Percentiles rank a stretch among this genome's conserved stretches.
phyloP scores from a whole-genome alignment of 1,284 basidiomycete genomes.

The Tilletia caries region DNA sequence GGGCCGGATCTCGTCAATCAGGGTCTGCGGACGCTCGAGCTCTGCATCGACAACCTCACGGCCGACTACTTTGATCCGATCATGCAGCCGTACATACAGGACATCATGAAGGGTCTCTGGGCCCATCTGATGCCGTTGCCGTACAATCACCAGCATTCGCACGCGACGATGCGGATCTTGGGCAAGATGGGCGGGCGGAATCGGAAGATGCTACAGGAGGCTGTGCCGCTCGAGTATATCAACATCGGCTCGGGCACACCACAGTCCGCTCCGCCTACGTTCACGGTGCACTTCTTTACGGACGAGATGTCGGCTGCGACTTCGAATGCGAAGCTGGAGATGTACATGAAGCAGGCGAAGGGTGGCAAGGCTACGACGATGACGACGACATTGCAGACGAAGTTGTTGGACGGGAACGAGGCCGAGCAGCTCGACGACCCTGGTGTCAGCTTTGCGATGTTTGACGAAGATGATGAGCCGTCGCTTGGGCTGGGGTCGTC shows the following conservation, averaged over 20 bases:
- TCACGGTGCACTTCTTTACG: constrained; percentile 28
- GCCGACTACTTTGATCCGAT: constrained; percentile 98
- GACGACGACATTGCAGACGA: background rate
- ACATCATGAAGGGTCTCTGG: constrained; percentile 80
- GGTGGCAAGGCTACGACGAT: background rate
- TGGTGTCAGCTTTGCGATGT: constrained; percentile 9
- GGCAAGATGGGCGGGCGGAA: constrained; percentile 97
- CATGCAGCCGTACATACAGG: constrained; percentile 70
- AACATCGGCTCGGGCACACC: constrained; percentile 4
- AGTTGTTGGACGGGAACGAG: constrained; percentile 20
- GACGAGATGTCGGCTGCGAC: constrained; percentile 5
- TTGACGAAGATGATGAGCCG: background rate
- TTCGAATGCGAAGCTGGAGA: background rate
- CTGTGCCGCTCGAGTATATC: constrained; percentile 70
- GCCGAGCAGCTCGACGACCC: constrained; percentile 8
- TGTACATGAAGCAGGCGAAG: background rate
- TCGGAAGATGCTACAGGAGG: constrained; percentile 72
- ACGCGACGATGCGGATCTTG: constrained; percentile 91
- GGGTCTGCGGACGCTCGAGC: constrained; percentile 89
- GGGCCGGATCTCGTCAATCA: constrained; percentile 84
- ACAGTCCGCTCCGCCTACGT: constrained; percentile 21
- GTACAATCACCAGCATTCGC: constrained; percentile 83
- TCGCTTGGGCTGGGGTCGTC: background rate
- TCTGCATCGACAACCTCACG: constrained; percentile 99
- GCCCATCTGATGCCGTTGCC: constrained; percentile 76